A percentile compares a stretch with the other conserved stretches of the same genome.
Evolutionary conservation across 2,329 filamentous ascomycete species (phyloP).

Genomic region (Blumeriella jaapii): DNA sequence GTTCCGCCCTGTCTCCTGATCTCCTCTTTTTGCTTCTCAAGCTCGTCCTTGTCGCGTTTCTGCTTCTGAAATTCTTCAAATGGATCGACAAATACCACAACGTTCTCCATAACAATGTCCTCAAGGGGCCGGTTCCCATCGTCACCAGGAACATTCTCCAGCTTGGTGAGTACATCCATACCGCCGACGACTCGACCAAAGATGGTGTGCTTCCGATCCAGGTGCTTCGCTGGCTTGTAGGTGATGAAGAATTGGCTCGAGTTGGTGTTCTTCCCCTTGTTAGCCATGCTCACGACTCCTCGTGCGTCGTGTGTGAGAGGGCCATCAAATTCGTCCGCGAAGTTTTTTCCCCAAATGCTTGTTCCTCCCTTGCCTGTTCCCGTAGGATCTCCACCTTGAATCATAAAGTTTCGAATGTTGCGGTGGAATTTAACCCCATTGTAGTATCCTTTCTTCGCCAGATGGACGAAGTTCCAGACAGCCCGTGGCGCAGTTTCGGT

Average conservation of each 20-base stretch:
- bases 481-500: constrained; percentile 85
- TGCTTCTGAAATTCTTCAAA: constrained; percentile 87
- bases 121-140: constrained; percentile 63
- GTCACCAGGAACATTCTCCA: constrained; percentile 70
- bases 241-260: constrained; percentile 91
- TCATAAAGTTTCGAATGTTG: constrained; percentile 95
- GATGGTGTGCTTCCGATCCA: constrained; percentile 95
- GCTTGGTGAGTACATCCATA: constrained; percentile 54
- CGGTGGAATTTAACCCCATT: constrained; percentile 75
- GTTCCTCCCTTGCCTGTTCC: constrained; percentile 84
- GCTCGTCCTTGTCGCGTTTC: constrained; percentile 50
- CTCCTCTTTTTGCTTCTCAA: constrained; percentile 47
- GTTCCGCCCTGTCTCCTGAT: constrained; percentile 55
- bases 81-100: constrained; percentile 83
- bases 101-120: constrained; percentile 69
- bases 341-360: constrained; percentile 90
- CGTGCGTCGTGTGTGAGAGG: constrained; percentile 72
- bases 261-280: constrained; percentile 97
- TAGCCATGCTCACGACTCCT: constrained; percentile 86
- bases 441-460: constrained; percentile 88
- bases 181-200: constrained; percentile 80
- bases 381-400: constrained; percentile 90
- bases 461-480: constrained; percentile 91
- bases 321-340: constrained; percentile 86
- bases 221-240: constrained; percentile 72